These are phyloP conservation scores for Blastobotrys parvus DNA, from an alignment of 805 yeast species.

Conservation along the genomic window DNA sequence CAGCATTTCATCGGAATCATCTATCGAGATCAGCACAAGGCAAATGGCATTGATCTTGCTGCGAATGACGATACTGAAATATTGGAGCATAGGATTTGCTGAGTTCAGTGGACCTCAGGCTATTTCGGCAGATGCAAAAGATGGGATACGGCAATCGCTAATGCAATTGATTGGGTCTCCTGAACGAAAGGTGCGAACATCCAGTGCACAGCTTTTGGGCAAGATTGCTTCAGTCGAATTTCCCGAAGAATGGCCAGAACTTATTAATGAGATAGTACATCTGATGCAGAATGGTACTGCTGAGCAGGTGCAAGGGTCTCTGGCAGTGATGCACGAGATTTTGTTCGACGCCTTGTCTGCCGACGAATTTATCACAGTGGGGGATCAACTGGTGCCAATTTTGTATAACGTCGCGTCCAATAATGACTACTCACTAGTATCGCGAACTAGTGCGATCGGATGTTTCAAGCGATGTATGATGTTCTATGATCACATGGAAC, in stretches of 20 bases:
- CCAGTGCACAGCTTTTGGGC: slow-evolving; percentile 66
- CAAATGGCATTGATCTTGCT: slow-evolving; percentile 62
- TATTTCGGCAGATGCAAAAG: slow-evolving; percentile 45
- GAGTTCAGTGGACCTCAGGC: slow-evolving; percentile 59
- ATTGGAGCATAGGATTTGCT: slow-evolving; percentile 80
- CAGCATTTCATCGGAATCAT: not conserved
- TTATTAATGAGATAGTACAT: slow-evolving; percentile 37
- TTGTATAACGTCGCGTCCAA: slow-evolving; percentile 15
- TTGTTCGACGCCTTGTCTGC: slow-evolving; percentile 82
- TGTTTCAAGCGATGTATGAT: slow-evolving; percentile 28
- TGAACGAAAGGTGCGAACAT: slow-evolving; percentile 52
- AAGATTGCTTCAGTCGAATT: slow-evolving; percentile 84
- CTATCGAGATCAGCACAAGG: slow-evolving; percentile 1
- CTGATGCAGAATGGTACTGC: slow-evolving; percentile 11
- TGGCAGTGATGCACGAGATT: slow-evolving; percentile 45
- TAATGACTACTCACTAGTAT: slow-evolving; percentile 3
- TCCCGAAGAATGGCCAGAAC: slow-evolving; percentile 93
- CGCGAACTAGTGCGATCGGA: slow-evolving; percentile 22
- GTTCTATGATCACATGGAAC: slow-evolving; percentile 17
- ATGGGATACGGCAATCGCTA: slow-evolving; percentile 40
- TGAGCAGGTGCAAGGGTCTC: slow-evolving; percentile 27
- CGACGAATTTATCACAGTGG: slow-evolving; percentile 74
- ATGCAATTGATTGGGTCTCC: slow-evolving; percentile 40
- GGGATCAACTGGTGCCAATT: slow-evolving; percentile 23
- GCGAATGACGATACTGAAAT: slow-evolving; percentile 57